A percentile compares a stretch with the other conserved stretches of the same genome.
Conservation (phyloP, 2,329 filamentous ascomycete genomes). For the Penicillium nordicum region DNA sequence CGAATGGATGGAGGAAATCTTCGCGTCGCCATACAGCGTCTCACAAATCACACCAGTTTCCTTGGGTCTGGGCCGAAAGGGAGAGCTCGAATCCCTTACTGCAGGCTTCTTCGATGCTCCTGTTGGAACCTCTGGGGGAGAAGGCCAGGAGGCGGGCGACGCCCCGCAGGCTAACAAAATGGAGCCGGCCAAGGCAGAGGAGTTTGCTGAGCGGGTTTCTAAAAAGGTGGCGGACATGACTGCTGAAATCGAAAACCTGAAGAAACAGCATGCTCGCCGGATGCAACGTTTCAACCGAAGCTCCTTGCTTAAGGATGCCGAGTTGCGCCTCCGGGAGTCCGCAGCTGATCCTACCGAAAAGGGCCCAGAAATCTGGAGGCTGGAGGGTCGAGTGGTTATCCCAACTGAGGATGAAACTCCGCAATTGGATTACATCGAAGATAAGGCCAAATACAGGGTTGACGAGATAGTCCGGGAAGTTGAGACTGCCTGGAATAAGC, state of each 20-base stretch:
- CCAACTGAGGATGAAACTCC: slow-evolving; percentile 35
- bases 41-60: slow-evolving; percentile 82
- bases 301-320: slow-evolving; percentile 67
- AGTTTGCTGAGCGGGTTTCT: slow-evolving; percentile 75
- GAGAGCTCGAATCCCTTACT: slow-evolving; percentile 76
- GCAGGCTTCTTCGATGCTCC: slow-evolving; percentile 76
- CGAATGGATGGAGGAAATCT: slow-evolving; percentile 98
- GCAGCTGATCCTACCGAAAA: slow-evolving; percentile 54
- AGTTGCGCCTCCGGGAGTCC: slow-evolving; percentile 69
- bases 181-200: slow-evolving; percentile 71
- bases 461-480: slow-evolving; percentile 73
- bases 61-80: slow-evolving; percentile 78
- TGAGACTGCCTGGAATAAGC: slow-evolving; percentile 66
- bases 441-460: slow-evolving; percentile 47
- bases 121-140: slow-evolving; percentile 28
- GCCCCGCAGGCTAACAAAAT: slow-evolving; percentile 57
- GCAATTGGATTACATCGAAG: slow-evolving; percentile 38
- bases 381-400: slow-evolving; percentile 53
- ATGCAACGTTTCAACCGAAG: slow-evolving; percentile 71
- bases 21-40: slow-evolving; percentile 84
- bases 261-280: slow-evolving; percentile 70
- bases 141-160: slow-evolving; percentile 30
- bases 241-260: slow-evolving; percentile 80
- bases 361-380: slow-evolving; percentile 60
- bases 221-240: slow-evolving; percentile 70